Evolutionary conservation across 2,329 filamentous ascomycete genomes (phyloP).

Genomic region (Exophiala aquamarina): DNA sequence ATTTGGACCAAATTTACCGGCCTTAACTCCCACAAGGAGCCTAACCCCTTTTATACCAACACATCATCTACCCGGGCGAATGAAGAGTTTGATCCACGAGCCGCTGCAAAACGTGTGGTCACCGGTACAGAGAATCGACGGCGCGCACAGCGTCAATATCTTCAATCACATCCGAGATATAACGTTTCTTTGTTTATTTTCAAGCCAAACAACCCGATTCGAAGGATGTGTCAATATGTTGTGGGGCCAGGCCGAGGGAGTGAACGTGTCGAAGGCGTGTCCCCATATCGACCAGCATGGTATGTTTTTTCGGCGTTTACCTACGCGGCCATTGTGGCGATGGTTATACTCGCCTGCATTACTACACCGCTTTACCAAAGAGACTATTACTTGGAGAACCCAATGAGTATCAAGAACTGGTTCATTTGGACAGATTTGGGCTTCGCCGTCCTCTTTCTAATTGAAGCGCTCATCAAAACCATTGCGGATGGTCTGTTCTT

Average conservation of each 20-base stretch:
- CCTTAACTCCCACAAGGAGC: constrained; percentile 65
- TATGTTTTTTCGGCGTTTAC: constrained; percentile 91
- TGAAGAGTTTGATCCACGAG: constrained; percentile 77
- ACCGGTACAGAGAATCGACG: constrained; percentile 79
- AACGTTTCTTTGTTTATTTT: constrained; percentile 93
- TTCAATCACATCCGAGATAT: constrained; percentile 82
- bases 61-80: constrained; percentile 69
- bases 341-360: constrained; percentile 94
- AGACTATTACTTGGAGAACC: constrained; percentile 68
- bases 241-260: constrained; percentile 87
- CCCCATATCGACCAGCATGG: constrained; percentile 87
- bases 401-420: constrained; percentile 72
- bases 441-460: constrained; percentile 81
- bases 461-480: constrained; percentile 87
- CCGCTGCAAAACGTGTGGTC: constrained; percentile 88
- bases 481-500: constrained; percentile 94
- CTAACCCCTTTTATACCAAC: constrained; percentile 92
- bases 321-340: constrained; percentile 89
- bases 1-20: constrained; percentile 62
- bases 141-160: constrained; percentile 85
- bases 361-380: constrained; percentile 94
- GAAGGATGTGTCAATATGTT: constrained; percentile 80
- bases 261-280: constrained; percentile 83
- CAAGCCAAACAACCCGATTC: constrained; percentile 71
- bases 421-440: constrained; percentile 92